Percentiles rank a stretch among this genome's conserved stretches.
phyloP scores from a whole-genome alignment of 169 alveolate genomes.

The Plasmodium fragile region DNA sequence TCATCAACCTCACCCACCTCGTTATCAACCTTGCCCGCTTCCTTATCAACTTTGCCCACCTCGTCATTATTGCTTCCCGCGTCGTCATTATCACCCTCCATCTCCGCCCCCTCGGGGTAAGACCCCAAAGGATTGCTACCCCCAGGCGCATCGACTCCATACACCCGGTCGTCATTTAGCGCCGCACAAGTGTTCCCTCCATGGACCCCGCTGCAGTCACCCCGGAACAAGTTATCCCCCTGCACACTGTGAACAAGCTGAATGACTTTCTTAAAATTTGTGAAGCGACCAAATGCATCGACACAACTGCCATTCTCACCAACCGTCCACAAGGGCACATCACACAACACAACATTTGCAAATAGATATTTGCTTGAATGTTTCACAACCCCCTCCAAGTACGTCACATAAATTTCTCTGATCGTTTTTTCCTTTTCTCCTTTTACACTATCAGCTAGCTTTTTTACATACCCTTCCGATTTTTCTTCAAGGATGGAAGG shows the following conservation, averaged over 20 bases:
- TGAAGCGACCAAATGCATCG: neutral
- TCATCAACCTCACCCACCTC: neutral
- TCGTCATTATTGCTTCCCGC: neutral
- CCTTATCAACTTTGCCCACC: neutral
- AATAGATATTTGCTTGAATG: constrained; percentile 30
- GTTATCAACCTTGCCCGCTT: neutral
- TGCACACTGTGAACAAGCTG: constrained; percentile 31
- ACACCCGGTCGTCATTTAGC: constrained; percentile 18
- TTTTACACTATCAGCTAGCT: constrained; percentile 20
- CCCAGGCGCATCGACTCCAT: neutral
- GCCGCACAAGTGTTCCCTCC: neutral
- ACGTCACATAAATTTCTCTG: constrained; percentile 20
- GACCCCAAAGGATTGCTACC: neutral
- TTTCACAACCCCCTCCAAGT: neutral
- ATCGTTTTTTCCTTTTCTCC: constrained; percentile 1
- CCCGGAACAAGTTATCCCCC: neutral
- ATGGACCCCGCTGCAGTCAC: neutral
- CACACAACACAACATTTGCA: constrained; percentile 13
- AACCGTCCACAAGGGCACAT: neutral
- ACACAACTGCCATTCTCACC: neutral
- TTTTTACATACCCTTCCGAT: constrained; percentile 10
- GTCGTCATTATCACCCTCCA: neutral
- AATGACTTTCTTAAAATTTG: constrained; percentile 15
- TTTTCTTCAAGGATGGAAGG: neutral
- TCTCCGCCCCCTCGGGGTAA: neutral